Evolutionary conservation across 306 rosid genomes (phyloP), one percentile per base, ranked within the genome.

Genomic region (Hylodesmum podocarpum): DNA sequence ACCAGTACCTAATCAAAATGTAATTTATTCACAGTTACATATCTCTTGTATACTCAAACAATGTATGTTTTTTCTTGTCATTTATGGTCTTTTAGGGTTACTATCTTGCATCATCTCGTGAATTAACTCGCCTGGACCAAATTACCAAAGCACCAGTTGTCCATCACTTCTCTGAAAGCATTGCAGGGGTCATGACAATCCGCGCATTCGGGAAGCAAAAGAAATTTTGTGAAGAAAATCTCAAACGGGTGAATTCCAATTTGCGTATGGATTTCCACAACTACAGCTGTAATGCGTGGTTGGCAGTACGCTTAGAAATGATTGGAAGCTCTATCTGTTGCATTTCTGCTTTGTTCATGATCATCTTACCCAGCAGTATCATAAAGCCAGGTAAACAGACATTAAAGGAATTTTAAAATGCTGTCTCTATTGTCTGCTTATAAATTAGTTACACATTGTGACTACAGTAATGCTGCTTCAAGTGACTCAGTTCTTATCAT

Each of bases 81-180:
- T 86, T 21, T 89, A n/a, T n/a, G n/a, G n/a, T n/a, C n/a, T n/a
- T n/a, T n/a, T n/a, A 92, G 96, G 83, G 84, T 2, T 92, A 92
- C 71, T 92, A 51, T 77, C 91, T 92, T 73, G 80, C 93, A 46
- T 54, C 97, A 77, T 90, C 96, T 74, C 89, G 97, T 11, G 97
- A 92, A 55, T 58, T 92, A 50, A 90, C 97, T 66, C 93, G 93
- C 0, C 72, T 92, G 5, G 97, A 92, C 70, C 78, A 86, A 5
- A 92, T 92, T 72, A 90, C 97, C 12, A 92, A 92, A 70, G 97
- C 97, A 3, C 97, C 93, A 25, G 79, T 92, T 13, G 90, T 92
- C 80, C 93, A 90, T 73, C 88, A 92, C 72, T 92, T 92, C 84
- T 92, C 96, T 29, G 97, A 92, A 80, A 92, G 89, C 84, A 86